Base-by-base conservation (phyloP, 2,329 filamentous ascomycete species). In the Fusarium setosum region DNA sequence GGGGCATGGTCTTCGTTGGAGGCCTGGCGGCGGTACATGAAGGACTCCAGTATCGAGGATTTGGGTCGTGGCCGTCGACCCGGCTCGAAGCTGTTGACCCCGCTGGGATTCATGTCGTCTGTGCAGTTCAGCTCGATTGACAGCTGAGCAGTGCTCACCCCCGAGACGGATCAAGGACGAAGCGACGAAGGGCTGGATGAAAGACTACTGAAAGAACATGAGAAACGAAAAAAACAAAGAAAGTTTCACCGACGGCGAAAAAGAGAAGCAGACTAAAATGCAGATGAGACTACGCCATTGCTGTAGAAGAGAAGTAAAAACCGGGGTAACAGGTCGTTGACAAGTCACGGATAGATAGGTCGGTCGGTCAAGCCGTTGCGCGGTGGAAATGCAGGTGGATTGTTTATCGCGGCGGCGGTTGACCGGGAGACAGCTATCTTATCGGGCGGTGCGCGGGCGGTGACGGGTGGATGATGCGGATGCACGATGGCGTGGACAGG, bases 21-120 rank as follows among this genome's bases (percentile, higher is more conserved):
- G 52, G 80, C 79, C 73, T 82, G 83, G 56, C 81, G 81, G 56
- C 83, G 80, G 60, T 83, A 79, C 52, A 86, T 82, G 65, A 86
- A 80, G 9, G 81, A 82, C 59, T 79, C 81, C 48, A 86, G 72
- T 35, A 85, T 82, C 17, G 80, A 84, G 3, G 83, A 83, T 71
- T 82, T 85, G 59, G 81, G 78, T 40, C 82, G 75, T 50, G 82
- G 79, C 63, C 82, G 79, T 45, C 64, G 65, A 45, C 61, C 56
- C 35, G 61, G 59, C 23, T 73, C 69, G 50, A 71, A 66, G 47
- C 52, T 56, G 44, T 59, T 60, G 8, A 38, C 24, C 34, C 61
- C 64, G 37, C 31, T 52, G 21, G 59, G 29, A 38, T 57, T 62
- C 65, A 67, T 45, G 48, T 49, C 21, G 55, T 31, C 18, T 56